These are phyloP conservation scores for Sclerotinia minor DNA, from an alignment of 2,329 filamentous ascomycete species.

Conservation along the genomic window DNA sequence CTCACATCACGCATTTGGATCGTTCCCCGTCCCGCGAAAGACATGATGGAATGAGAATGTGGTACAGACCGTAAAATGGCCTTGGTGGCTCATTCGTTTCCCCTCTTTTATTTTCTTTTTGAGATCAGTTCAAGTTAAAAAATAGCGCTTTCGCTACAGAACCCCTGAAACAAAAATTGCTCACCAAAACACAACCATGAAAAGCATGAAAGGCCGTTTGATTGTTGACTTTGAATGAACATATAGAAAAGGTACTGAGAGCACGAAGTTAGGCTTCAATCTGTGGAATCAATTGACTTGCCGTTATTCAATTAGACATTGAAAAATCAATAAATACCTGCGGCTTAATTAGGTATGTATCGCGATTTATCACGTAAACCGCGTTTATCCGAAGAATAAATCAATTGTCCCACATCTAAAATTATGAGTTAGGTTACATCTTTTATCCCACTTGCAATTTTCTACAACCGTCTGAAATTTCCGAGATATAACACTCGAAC, in stretches of 20 bases:
- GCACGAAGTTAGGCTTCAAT: no score
- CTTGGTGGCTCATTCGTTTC: constrained; percentile 19
- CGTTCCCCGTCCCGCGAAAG: not conserved
- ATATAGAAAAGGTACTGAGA: no score
- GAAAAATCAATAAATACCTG: no score
- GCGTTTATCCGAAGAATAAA: not conserved
- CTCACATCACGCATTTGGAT: not conserved
- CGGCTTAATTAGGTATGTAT: no score
- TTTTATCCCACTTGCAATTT: not conserved
- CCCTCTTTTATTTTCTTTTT: not conserved
- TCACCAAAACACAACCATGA: not conserved
- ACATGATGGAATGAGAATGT: constrained; percentile 2
- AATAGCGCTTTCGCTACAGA: not conserved
- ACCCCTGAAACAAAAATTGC: not conserved
- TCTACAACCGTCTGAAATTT: not conserved
- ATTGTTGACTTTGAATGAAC: not conserved
- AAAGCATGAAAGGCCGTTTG: not conserved
- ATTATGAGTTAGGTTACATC: no score
- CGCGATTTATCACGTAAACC: no score
- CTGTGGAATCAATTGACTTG: no score
- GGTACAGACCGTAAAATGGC: constrained; percentile 12
- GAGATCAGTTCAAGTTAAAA: not conserved
- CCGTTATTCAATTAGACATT: no score
- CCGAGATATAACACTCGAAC: not conserved
- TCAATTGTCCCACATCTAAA: not conserved